phyloP scores from a whole-genome alignment of 768 basidiomycete genomes.

The Lentinula edodes region DNA sequence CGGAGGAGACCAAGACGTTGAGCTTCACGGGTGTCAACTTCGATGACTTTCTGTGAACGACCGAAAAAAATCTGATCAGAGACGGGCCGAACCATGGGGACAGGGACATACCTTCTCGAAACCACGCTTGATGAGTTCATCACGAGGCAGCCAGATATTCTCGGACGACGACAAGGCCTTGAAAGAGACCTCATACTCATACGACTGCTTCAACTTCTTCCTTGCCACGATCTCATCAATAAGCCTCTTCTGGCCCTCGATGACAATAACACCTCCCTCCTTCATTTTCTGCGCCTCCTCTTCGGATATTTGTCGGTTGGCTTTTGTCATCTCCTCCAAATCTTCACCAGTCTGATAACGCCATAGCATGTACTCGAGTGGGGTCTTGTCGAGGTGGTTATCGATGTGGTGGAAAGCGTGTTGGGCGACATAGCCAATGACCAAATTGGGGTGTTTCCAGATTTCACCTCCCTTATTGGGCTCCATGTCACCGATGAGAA shows the following conservation, averaged over 20 bases:
- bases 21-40: constrained; percentile 96
- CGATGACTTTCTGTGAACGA: constrained; percentile 75
- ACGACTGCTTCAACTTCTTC: constrained; percentile 99
- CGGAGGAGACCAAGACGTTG: constrained; percentile 93
- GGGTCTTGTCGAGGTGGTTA: constrained; percentile 96
- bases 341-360: constrained; percentile 99
- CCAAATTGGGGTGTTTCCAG: constrained; percentile 99
- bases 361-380: constrained; percentile 99
- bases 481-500: constrained; percentile 95
- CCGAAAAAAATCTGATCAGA: constrained; percentile 6
- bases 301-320: constrained; percentile 77
- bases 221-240: constrained; percentile 89
- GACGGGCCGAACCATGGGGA: background rate
- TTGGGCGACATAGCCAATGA: constrained; percentile 98
- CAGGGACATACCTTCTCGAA: constrained; percentile 73
- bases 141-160: constrained; percentile 97
- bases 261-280: constrained; percentile 79
- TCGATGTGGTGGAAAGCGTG: constrained; percentile 99
- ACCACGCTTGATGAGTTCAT: constrained; percentile 95
- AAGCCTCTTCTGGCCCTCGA: constrained; percentile 91
- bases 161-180: constrained; percentile 93
- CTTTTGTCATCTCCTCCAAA: constrained; percentile 94
- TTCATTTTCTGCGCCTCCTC: constrained; percentile 96
- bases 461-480: constrained; percentile 94
- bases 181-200: constrained; percentile 98